These are phyloP conservation scores for Starmerella apicola DNA, from an alignment of 805 yeast genomes.

Conservation along the genomic window DNA sequence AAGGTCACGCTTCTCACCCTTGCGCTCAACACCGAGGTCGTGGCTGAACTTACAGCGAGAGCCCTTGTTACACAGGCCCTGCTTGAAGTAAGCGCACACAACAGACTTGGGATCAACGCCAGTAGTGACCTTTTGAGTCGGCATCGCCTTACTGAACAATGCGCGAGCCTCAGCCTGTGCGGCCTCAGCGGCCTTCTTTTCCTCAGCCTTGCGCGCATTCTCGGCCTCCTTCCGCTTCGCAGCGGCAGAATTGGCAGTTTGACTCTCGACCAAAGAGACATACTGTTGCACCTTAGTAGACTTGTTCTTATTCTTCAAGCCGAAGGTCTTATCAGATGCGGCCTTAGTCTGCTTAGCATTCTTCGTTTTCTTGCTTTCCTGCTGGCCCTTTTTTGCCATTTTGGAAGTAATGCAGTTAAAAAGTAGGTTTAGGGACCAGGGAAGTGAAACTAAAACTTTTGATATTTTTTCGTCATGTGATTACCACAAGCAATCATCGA, in stretches of 20 bases:
- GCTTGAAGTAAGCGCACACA: conserved; percentile 78
- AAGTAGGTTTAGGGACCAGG: too few relatives aligned
- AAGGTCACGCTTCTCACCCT: conserved; percentile 78
- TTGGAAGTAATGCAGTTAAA: background rate
- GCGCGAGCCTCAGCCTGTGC: conserved; percentile 82
- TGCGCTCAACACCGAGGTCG: conserved; percentile 73
- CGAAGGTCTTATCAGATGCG: conserved; percentile 82
- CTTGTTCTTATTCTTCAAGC: conserved; percentile 88
- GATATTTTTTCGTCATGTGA: too few relatives aligned
- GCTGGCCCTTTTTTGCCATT: conserved; percentile 51
- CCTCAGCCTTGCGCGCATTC: conserved; percentile 51
- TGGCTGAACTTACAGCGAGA: conserved; percentile 81
- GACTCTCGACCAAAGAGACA: conserved; percentile 56
- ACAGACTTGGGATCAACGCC: conserved; percentile 97
- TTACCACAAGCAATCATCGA: too few relatives aligned
- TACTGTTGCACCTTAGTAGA: conserved; percentile 76
- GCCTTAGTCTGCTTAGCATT: conserved; percentile 44
- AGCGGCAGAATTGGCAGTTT: conserved; percentile 42
- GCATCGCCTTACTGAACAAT: conserved; percentile 52
- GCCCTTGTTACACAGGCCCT: conserved; percentile 61
- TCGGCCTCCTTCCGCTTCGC: conserved; percentile 68
- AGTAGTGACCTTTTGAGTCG: conserved; percentile 76
- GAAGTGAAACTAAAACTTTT: too few relatives aligned
- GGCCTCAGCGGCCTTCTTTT: conserved; percentile 80
- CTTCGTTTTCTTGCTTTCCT: conserved; percentile 43